Evolutionary conservation across 2,329 filamentous ascomycete species (phyloP).

Genomic region (Clarireedia paspali): DNA sequence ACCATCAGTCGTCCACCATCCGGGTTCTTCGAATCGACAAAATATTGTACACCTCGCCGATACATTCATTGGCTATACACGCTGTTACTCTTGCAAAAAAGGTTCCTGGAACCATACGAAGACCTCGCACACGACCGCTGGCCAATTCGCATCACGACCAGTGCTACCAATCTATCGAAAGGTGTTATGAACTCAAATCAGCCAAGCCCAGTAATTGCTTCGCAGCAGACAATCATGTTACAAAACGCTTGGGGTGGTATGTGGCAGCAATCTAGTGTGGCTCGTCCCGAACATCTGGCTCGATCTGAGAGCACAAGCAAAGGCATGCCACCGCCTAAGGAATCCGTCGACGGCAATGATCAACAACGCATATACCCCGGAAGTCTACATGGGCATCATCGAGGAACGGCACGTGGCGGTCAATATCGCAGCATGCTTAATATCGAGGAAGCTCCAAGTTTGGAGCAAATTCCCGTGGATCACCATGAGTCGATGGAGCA

Average conservation of each 20-base stretch:
- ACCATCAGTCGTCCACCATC: neutral
- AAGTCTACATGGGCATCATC: conserved; percentile 21
- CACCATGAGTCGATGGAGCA: conserved; percentile 24
- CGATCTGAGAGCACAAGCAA: conserved; percentile 3
- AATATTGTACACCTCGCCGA: neutral
- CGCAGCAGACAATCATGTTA: neutral
- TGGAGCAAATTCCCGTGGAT: conserved; percentile 17
- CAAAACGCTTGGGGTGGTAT: neutral
- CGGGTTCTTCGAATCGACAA: neutral
- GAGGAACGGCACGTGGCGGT: conserved; percentile 23
- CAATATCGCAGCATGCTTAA: conserved; percentile 48
- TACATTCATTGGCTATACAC: neutral
- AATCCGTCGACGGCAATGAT: conserved; percentile 6
- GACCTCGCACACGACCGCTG: too few relatives aligned
- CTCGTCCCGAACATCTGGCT: neutral
- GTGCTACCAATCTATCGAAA: too few relatives aligned
- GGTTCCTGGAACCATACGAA: too few relatives aligned
- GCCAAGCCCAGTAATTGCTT: neutral
- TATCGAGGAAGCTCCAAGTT: conserved; percentile 39
- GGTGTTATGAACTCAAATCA: too few relatives aligned
- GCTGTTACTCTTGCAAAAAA: too few relatives aligned
- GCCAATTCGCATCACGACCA: too few relatives aligned
- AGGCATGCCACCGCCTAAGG: conserved; percentile 4
- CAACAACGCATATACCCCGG: conserved; percentile 15
- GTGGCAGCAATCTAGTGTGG: neutral